Percentiles rank a stretch among this genome's conserved stretches.
Conservation (phyloP, 139 green algal species). For the Chlorella ohadii region DNA sequence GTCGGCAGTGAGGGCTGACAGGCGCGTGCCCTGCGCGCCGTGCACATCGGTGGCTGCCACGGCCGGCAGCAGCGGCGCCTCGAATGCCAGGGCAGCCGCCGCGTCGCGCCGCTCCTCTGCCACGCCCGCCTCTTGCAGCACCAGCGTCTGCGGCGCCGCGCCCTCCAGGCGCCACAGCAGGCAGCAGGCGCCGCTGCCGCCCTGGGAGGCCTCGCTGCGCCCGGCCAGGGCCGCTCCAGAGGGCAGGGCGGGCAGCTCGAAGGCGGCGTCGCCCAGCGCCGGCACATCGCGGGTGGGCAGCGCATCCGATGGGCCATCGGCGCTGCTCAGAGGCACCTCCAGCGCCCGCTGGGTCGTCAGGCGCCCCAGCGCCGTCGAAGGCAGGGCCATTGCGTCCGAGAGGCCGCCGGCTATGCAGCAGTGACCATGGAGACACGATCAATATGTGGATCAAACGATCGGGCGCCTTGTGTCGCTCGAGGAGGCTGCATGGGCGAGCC, state of each 20-base stretch:
- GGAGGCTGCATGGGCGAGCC: too few relatives aligned
- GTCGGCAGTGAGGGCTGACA: conserved; percentile 31
- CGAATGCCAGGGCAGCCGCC: conserved; percentile 12
- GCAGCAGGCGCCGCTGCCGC: background rate
- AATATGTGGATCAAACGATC: too few relatives aligned
- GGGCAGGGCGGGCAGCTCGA: background rate
- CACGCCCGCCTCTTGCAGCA: conserved; percentile 22
- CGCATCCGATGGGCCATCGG: background rate
- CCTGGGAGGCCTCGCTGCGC: background rate
- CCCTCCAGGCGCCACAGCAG: conserved; percentile 36
- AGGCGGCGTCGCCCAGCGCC: background rate
- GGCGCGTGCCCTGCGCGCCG: background rate
- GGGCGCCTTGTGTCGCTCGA: too few relatives aligned
- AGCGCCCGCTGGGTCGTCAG: background rate
- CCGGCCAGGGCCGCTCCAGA: background rate
- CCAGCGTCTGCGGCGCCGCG: background rate
- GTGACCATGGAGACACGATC: too few relatives aligned
- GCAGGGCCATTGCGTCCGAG: background rate
- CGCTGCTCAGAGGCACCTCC: conserved; percentile 9
- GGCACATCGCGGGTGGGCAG: background rate
- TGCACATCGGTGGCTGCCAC: background rate
- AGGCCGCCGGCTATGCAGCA: background rate
- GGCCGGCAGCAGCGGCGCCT: conserved; percentile 26
- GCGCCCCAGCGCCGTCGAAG: too few relatives aligned
- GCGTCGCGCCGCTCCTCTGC: background rate